These are phyloP conservation scores for Sugiyamaella valdiviana DNA, from an alignment of 805 yeast genomes.

Conservation along the genomic window DNA sequence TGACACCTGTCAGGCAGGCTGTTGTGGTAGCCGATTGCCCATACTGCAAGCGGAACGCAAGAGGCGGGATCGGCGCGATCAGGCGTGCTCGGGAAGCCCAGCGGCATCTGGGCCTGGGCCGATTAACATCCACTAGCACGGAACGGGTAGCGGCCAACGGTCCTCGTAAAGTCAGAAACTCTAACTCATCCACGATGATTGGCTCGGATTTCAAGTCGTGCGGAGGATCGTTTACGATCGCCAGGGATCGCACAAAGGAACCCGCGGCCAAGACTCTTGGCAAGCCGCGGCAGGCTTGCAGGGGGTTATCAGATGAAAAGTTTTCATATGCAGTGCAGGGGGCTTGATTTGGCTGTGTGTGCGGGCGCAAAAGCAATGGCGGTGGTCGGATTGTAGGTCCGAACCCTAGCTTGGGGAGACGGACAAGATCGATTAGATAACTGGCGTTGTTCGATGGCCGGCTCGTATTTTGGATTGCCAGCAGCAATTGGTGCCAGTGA, in stretches of 20 bases:
- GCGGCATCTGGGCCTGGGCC: too few relatives aligned
- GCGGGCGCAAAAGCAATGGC: not conserved
- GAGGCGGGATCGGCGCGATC: too few relatives aligned
- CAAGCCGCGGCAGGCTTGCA: not conserved
- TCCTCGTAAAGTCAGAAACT: not conserved
- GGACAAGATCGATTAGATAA: not conserved
- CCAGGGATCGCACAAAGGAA: not conserved
- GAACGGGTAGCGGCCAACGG: not conserved
- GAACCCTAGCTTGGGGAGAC: too few relatives aligned
- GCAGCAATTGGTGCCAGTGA: not conserved
- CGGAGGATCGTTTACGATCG: not conserved
- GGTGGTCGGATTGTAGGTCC: too few relatives aligned
- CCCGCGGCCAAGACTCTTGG: not conserved
- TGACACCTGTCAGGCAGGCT: too few relatives aligned
- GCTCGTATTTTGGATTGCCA: not conserved
- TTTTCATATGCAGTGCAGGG: conserved; percentile 3
- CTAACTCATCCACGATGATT: not conserved
- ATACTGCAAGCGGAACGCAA: too few relatives aligned
- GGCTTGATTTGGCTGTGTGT: too few relatives aligned
- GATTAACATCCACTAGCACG: not conserved
- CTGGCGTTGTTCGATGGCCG: not conserved
- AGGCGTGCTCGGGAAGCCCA: too few relatives aligned
- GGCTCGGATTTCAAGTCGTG: not conserved
- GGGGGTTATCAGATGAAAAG: conserved; percentile 3
- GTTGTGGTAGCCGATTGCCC: too few relatives aligned